These are phyloP conservation scores for Chlorella sp. DNA, from an alignment of 139 green algal species.

Conservation along the genomic window DNA sequence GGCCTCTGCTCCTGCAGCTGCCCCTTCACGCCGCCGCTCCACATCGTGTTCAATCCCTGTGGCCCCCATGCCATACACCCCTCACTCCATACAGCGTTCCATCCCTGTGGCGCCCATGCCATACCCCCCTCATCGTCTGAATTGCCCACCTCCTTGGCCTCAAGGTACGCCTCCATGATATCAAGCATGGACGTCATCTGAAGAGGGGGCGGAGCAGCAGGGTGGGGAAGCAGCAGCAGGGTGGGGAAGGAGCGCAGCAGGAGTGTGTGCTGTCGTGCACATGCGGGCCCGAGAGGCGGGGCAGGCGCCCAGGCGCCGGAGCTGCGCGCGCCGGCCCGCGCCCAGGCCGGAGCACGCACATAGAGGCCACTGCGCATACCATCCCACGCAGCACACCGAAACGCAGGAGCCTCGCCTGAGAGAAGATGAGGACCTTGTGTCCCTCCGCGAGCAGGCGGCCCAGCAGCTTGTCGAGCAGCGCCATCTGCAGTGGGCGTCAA, in stretches of 20 bases:
- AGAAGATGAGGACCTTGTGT: constrained; percentile 96
- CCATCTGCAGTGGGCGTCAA: no score
- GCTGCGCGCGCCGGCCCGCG: background rate
- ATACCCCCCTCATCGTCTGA: no score
- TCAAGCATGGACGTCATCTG: constrained; percentile 99
- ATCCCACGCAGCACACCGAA: no score
- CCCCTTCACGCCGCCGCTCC: no score
- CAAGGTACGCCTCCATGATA: constrained; percentile 91
- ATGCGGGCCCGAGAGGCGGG: no score
- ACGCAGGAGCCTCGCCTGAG: constrained; percentile 78
- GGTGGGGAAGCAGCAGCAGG: background rate
- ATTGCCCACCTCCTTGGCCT: constrained; percentile 78
- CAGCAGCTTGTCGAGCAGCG: constrained; percentile 89
- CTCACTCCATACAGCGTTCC: no score
- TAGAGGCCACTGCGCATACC: background rate
- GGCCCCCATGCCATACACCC: no score
- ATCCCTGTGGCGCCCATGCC: no score
- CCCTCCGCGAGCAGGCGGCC: constrained; percentile 56
- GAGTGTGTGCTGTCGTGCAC: no score
- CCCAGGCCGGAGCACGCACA: background rate
- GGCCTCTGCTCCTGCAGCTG: no score
- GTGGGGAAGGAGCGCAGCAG: background rate
- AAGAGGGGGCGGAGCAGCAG: background rate
- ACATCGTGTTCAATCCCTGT: no score
- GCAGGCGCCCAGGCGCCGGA: no score